phyloP scores from a whole-genome alignment of 257 asterid genomes.

The Paulownia fortunei region DNA sequence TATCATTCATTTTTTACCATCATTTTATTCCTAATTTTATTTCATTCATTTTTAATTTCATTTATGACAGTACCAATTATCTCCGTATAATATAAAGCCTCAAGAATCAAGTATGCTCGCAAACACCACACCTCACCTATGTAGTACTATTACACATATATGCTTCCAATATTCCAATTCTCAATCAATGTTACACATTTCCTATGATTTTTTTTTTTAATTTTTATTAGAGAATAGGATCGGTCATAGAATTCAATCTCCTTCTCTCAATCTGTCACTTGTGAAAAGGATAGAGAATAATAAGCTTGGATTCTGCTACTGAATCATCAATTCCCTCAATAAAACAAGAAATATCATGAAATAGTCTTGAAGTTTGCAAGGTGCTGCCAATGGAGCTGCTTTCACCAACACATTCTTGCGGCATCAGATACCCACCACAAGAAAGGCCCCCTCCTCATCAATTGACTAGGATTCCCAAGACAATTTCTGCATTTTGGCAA shows the following conservation, averaged over 20 bases:
- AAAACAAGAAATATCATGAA: neutral
- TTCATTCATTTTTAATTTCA: too few relatives aligned
- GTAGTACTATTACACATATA: neutral
- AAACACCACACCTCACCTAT: neutral
- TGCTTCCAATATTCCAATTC: neutral
- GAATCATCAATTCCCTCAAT: neutral
- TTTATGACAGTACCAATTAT: too few relatives aligned
- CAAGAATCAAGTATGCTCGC: neutral
- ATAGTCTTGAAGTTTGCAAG: neutral
- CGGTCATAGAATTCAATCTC: too few relatives aligned
- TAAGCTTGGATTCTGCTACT: neutral
- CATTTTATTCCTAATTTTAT: too few relatives aligned
- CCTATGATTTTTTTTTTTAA: too few relatives aligned
- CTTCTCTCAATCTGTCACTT: too few relatives aligned
- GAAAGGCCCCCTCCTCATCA: neutral
- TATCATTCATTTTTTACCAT: too few relatives aligned
- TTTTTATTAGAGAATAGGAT: too few relatives aligned
- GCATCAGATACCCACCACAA: conserved; percentile 25
- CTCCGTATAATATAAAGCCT: neutral
- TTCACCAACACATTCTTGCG: neutral
- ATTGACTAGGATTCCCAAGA: conserved; percentile 26
- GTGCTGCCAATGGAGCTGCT: neutral
- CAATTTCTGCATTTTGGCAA: conserved; percentile 23
- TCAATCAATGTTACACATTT: neutral
- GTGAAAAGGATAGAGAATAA: neutral